Base-by-base conservation (phyloP, 2,329 filamentous ascomycete species). In the Monascus ruber region DNA sequence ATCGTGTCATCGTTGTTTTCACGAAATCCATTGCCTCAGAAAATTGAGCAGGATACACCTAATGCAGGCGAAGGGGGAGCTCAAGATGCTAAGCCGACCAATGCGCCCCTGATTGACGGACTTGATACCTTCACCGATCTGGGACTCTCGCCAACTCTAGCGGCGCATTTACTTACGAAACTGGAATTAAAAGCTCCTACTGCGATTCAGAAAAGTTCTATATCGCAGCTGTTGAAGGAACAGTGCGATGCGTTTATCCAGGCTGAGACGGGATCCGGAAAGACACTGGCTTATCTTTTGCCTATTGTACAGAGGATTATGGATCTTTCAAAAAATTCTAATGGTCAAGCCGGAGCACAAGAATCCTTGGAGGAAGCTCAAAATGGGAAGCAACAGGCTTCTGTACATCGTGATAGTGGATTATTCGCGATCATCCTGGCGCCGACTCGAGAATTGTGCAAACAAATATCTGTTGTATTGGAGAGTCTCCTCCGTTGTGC, bases 241-340 rank as follows among this genome's bases (percentile, higher is more conserved):
- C 83, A 94, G 51, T 80, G 77, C 34, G 91, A 98, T 67, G 88
- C 88, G 2, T 98, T 98, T 53, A 82, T 98, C 28, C 91, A 96
- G 60, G 93, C 91, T 2, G 83, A 98, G 65, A 98, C 91, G 0
- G 91, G 91, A 50, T 98, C 91, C 0, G 91, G 91, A 65, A 98
- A 98, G 67, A 98, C 91, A 0, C 67, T 98, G 43, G 85, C 91
- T n/a, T 98, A 98, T 59, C 72, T 98, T 4, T 68, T 98, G 5
- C 91, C 91, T 1, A 83, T 98, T 35, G 79, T 98, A 24, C 85
- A 98, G 58, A 76, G 87, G 24, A 82, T 98, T 17, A 77, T 94
- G 62, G 74, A 79, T 9, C 72, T 96, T 26, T 85, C 71, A 6
- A 29, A 29, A 10, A 29, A 29, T 6, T 6, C 6, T 10, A 29